Base-by-base conservation (phyloP, 2,329 filamentous ascomycete species). In the Penicillium sp. region DNA sequence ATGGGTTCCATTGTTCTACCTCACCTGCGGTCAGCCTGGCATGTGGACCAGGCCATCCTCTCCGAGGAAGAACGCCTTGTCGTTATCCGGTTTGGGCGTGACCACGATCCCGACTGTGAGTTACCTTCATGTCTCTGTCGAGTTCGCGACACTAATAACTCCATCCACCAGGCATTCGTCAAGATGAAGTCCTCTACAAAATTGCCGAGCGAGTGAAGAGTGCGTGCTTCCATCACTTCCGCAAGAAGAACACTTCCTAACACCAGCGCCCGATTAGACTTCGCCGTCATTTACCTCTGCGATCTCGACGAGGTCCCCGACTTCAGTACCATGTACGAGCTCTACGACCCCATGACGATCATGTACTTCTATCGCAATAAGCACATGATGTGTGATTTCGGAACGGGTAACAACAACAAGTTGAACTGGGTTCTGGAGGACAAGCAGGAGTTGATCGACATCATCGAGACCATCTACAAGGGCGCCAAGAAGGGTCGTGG, bases 341-440 rank as follows among this genome's bases (percentile, higher is more conserved):
- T 92, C 6, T 92, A 94, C 79, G 69, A 99, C 71, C 87, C 92
- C 0, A 90, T 92, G 78, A 96, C 94, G 3, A 87, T 97, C 75
- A 97, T 97, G 72, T 66, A 64, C 51, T 68, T 72, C 56, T 68
- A 66, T 81, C 86, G 93, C 59, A 99, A 99, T 74, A 99, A 99
- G 75, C 92, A 97, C 77, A 97, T 97, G 86, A 96, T 77, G 72
- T 76, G 74, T 74, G 93, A 97, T 84, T 92, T 97, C 66, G 93
- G 93, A 45, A 99, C 94, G 1, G 94, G 94, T 62, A 96, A 99
- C 78, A 99, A 99, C 76, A 99, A 99, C 75, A 97, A 97, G 75
- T 81, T 97, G 65, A 97, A 97, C 73, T 96, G 91, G 88, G 90
- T 96, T 46, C 80, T 96, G 18, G 92, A 97, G 76, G 93, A 99